phyloP scores from a whole-genome alignment of 805 yeast genomes.

The Starmerella gropengiesseri region DNA sequence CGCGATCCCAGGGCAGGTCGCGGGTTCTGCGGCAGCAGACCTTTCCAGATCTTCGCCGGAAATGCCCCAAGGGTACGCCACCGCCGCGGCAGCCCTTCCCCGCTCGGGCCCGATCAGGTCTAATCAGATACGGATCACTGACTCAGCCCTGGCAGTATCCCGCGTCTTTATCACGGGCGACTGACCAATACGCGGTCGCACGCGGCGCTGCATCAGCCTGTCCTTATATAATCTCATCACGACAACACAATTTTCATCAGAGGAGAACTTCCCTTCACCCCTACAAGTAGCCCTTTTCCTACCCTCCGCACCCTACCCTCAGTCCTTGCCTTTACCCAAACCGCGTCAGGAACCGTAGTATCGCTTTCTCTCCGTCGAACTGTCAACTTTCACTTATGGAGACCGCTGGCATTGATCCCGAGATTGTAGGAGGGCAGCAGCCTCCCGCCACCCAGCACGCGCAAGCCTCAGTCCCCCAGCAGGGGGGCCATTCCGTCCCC shows the following conservation, averaged over 20 bases:
- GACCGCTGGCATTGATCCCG: slow-evolving; percentile 28
- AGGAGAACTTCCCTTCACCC: slow-evolving; percentile 5
- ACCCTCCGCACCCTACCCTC: slow-evolving; percentile 23
- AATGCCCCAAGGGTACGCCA: slow-evolving; percentile 5
- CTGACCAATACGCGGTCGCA: slow-evolving; percentile 1
- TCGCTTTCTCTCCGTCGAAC: neutral
- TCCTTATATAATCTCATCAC: slow-evolving; percentile 2
- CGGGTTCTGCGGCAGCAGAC: no score
- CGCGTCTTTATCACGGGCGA: slow-evolving; percentile 1
- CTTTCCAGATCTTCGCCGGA: neutral
- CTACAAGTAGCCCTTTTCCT: slow-evolving; percentile 21
- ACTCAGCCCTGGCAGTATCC: neutral
- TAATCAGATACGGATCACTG: no score
- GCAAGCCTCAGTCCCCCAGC: slow-evolving; percentile 19
- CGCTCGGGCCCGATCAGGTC: slow-evolving; percentile 6
- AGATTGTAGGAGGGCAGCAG: slow-evolving; percentile 28
- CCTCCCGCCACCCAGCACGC: slow-evolving; percentile 15
- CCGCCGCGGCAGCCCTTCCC: slow-evolving; percentile 3
- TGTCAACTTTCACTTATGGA: slow-evolving; percentile 18
- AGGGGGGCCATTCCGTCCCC: slow-evolving; percentile 16
- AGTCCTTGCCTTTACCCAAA: slow-evolving; percentile 24
- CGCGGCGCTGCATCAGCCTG: neutral
- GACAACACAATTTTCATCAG: slow-evolving; percentile 3
- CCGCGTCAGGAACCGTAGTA: slow-evolving; percentile 18
- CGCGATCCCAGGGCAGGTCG: no score